These are phyloP conservation scores for Aspergillus jensenii DNA, from an alignment of 2,329 filamentous ascomycete genomes.

Conservation along the genomic window DNA sequence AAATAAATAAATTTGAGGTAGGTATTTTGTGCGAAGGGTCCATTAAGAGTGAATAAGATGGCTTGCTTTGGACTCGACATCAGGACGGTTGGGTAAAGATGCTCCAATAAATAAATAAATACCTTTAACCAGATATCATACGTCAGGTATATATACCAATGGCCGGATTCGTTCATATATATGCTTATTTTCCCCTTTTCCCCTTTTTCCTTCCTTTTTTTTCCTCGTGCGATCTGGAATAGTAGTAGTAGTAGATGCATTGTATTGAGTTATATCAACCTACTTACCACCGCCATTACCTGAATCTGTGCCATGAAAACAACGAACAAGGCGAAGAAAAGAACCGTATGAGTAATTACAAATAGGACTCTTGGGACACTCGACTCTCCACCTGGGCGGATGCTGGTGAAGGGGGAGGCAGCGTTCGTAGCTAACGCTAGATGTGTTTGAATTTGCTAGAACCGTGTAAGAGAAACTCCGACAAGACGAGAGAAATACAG, in stretches of 20 bases:
- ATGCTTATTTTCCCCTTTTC: no score
- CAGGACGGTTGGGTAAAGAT: no score
- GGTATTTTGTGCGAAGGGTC: no score
- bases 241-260: neutral
- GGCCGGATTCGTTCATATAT: no score
- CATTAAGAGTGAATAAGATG: no score
- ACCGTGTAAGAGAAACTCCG: constrained; percentile 30
- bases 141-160: no score
- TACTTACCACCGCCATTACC: neutral
- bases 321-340: neutral
- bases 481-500: constrained; percentile 35
- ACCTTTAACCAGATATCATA: no score
- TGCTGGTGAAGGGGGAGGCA: constrained; percentile 1
- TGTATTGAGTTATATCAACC: neutral
- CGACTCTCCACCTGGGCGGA: neutral
- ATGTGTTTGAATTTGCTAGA: constrained; percentile 33
- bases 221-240: no score
- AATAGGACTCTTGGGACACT: neutral
- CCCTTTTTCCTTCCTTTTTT: no score
- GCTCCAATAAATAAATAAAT: no score
- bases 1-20: no score
- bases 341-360: neutral
- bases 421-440: constrained; percentile 25
- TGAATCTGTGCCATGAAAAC: neutral
- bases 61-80: no score